Percentiles rank a stretch among this genome's conserved stretches.
Evolutionary conservation across 441 rosid species (phyloP).

Genomic region (Breynia disticha): DNA sequence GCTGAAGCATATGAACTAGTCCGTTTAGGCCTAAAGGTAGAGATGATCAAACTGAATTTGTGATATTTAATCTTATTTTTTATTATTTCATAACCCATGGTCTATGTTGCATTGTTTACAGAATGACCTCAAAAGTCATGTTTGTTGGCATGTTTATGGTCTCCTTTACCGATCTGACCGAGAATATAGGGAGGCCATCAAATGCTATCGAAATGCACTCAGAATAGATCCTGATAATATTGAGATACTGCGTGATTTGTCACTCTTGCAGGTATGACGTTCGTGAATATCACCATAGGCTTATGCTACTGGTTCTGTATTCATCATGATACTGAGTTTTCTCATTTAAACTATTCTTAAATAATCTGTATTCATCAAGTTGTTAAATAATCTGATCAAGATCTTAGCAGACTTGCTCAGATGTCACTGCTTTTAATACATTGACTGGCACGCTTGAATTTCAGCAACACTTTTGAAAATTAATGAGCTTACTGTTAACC

Average conservation of each 20-base stretch:
- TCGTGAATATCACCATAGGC: neutral
- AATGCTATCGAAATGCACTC: constrained; percentile 93
- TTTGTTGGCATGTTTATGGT: constrained; percentile 99
- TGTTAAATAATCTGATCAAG: no score
- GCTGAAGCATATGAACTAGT: constrained; percentile 98
- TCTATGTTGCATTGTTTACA: constrained; percentile 30
- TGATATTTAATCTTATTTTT: constrained; percentile 3
- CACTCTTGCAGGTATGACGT: constrained; percentile 79
- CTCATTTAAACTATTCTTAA: neutral
- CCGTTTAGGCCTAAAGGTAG: constrained; percentile 87
- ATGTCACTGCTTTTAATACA: neutral
- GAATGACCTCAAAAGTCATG: constrained; percentile 99
- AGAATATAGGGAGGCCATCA: constrained; percentile 99
- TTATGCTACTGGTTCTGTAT: neutral
- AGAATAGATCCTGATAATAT: constrained; percentile 97
- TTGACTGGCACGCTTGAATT: neutral
- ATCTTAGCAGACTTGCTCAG: neutral
- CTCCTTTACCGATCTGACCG: constrained; percentile 98
- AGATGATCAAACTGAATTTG: constrained; percentile 14
- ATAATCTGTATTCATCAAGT: no score
- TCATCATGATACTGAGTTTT: neutral
- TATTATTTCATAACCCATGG: constrained; percentile 6
- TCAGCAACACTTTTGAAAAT: neutral
- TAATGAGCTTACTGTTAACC: neutral
- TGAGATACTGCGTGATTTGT: constrained; percentile 92